Conservation (phyloP, 179 eudicot genomes). For the Beta corolliflora region DNA sequence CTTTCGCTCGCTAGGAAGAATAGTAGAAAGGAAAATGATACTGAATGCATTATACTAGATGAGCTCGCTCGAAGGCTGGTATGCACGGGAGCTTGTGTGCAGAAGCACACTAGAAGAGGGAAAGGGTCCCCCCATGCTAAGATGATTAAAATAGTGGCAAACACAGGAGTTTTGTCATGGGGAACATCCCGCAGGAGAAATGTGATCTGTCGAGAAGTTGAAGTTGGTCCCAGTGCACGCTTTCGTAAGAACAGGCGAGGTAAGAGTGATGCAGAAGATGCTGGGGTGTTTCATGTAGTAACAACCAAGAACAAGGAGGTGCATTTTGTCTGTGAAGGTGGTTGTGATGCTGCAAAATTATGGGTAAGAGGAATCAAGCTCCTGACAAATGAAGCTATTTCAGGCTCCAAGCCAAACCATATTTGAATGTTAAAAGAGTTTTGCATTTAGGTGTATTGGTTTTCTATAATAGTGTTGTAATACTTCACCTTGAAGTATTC, state of each 20-base stretch:
- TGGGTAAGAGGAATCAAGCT: conserved; percentile 95
- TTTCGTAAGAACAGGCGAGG: conserved; percentile 37
- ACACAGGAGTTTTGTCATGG: conserved; percentile 40
- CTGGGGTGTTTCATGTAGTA: conserved; percentile 73
- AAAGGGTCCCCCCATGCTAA: conserved; percentile 76
- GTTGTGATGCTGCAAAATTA: conserved; percentile 66
- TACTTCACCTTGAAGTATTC: conserved; percentile 40
- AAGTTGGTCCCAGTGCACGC: conserved; percentile 35
- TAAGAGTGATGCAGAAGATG: conserved; percentile 54
- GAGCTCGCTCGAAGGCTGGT: conserved; percentile 68
- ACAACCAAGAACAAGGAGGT: conserved; percentile 82
- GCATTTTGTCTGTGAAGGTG: conserved; percentile 83
- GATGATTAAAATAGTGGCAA: conserved; percentile 34
- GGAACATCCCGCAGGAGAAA: conserved; percentile 39
- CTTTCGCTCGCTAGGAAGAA: conserved; percentile 56
- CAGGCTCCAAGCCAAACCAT: conserved; percentile 23
- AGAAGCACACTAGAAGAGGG: conserved; percentile 80
- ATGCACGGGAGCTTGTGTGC: conserved; percentile 45
- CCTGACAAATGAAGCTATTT: conserved; percentile 54
- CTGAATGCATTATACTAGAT: conserved; percentile 57
- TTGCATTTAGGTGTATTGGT: conserved; percentile 22
- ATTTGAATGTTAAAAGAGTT: background rate
- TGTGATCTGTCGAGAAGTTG: conserved; percentile 42
- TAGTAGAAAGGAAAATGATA: conserved; percentile 34
- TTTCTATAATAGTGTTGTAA: conserved; percentile 23